Evolutionary conservation across 1,284 basidiomycete species (phyloP), one percentile per base, ranked within the genome.

Genomic region (Tremellales sp.): DNA sequence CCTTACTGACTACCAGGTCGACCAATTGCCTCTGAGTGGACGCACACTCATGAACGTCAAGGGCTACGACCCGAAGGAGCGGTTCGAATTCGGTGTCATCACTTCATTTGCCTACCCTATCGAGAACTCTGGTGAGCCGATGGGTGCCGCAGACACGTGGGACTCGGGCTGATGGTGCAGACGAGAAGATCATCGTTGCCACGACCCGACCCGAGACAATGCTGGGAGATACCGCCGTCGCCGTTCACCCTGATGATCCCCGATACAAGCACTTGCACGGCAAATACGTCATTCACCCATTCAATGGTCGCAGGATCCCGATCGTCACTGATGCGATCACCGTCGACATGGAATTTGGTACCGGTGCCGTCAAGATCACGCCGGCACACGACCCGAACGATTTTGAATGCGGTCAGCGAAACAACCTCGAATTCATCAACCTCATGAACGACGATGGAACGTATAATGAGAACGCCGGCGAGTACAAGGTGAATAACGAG

Each of bases 171-270:
- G 17, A 47, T 21, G 6, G 12, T 13, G 6, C 59, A 84, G 92
- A 96, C 53, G 94, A 97, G 71, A 86, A 81, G 68, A 88, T 98
- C 57, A 80, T 96, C 49, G 86, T 99, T 45, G 94, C 93, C 0
- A 98, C 96, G 2, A 98, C 96, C 11, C 89, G 96, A 80, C 93
- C 93, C 0, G 96, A 98, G 76, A 98, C 96, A 1, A 96, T 98
- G 88, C 81, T 99, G 0, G 96, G 96, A 52, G 96, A 98, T 80
- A 93, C 92, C 5, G 96, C 90, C 27, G 86, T 99, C 41, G 96
- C 96, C 40, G 90, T 98, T 1, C 94, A 99, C 74, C 93, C 93
- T 2, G 82, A 93, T 52, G 96, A 98, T 73, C 72, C 81, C 24
- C 82, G 96, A n/a, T 97, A 98, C 78, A 94, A 79, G 78, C 93